Evolutionary conservation across 768 basidiomycete genomes (phyloP), one percentile per base, ranked within the genome.

Genomic region (Suillus spraguei): DNA sequence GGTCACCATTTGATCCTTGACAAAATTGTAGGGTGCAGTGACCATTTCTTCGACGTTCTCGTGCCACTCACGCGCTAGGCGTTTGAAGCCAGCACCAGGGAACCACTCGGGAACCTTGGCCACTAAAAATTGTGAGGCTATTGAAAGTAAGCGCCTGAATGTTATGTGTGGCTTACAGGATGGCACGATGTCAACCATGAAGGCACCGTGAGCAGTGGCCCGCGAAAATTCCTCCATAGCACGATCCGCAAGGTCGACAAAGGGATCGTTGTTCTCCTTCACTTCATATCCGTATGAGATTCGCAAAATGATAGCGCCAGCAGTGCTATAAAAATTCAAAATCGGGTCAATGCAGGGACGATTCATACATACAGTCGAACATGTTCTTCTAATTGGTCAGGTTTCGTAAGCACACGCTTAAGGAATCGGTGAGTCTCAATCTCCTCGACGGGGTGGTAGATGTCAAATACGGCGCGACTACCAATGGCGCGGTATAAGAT

Each of bases 1-100:
- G 33, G 22, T 22, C 52, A 87, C 87, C 75, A 88, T 81, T 69
- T 88, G 84, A 64, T 87, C 81, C 69, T 86, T 87, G 58, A 86
- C 87, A 63, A 83, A 85, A 39, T 80, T 78, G 69, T 83, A 78
- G 9, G 88, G 87, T 61, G 76, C 77, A 33, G 85, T 80, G 33
- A 86, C 86, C 83, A 87, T 81, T 54, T 87, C 80, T 17, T 73
- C 66, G 32, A 88, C 75, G 0, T 85, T 87, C 3, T 73, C 70
- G n/a, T 80, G 78, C 85, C 86, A 89, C 46, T 76, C 76, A 41
- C 74, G 77, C 1, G 87, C 88, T 65, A 76, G 82, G 64, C 72
- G 69, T 68, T 85, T 79, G 74, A 87, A 89, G 0, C 78, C 78
- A 52, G 81, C 81, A 0, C 86, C 85, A 38, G 87, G 87, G 22